Conservation (phyloP, 805 yeast species). For the Komagataella populi region DNA sequence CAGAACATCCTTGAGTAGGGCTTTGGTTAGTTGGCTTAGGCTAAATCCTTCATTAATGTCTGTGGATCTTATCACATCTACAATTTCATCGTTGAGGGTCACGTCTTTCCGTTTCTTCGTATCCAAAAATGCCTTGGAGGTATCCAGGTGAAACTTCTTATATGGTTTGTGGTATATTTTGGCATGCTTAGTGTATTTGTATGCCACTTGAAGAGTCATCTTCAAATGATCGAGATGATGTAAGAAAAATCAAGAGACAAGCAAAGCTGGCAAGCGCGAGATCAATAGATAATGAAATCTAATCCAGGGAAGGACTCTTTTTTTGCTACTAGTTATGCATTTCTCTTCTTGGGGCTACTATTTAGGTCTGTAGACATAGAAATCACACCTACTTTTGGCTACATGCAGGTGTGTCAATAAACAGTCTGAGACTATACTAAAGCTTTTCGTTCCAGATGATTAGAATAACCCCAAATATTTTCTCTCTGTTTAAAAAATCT, state of each 20-base stretch:
- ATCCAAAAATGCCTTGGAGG: not conserved
- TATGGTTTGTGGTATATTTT: not conserved
- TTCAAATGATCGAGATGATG: not conserved
- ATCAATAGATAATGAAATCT: not conserved
- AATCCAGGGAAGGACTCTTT: no score
- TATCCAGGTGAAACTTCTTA: not conserved
- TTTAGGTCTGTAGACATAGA: no score
- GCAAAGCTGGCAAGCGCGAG: not conserved
- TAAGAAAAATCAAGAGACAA: not conserved
- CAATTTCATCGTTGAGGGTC: not conserved
- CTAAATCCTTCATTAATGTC: not conserved
- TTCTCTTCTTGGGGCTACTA: no score
- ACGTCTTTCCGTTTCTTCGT: not conserved
- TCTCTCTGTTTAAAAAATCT: no score
- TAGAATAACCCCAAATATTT: no score
- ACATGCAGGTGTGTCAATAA: no score
- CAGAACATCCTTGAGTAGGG: not conserved
- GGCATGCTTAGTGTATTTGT: not conserved
- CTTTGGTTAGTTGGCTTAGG: not conserved
- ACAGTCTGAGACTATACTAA: no score
- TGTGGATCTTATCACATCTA: not conserved
- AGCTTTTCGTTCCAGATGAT: no score
- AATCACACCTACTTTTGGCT: no score
- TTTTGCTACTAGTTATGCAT: no score
- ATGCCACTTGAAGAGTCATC: not conserved